Evolutionary conservation across 2,329 filamentous ascomycete species (phyloP), one percentile per base, ranked within the genome.

Genomic region (Talaromyces sp.): DNA sequence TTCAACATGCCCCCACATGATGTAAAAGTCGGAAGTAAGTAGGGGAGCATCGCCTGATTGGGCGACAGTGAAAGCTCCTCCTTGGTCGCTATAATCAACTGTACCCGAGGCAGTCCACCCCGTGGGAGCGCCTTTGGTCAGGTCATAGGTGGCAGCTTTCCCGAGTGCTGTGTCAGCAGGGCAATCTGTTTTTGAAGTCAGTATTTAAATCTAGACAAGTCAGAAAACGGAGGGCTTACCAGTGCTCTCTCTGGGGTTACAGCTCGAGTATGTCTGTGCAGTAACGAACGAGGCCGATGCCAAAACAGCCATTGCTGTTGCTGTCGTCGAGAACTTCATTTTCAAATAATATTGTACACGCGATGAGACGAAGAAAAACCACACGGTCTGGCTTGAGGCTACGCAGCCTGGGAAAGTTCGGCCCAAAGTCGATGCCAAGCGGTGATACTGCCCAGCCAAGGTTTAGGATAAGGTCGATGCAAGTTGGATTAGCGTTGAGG

Each of bases 1-100:
- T 67, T 96, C 90, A 72, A 97, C 90, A 65, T 89, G 90, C 67
- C 95, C 95, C 75, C 97, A 99, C 95, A 99, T 98, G 80, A 99
- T 96, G 82, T 97, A 98, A 85, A 96, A 98, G 70, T 95, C 86
- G 64, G 92, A 96, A 66, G 85, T 84, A 64, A 99, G 85, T 74
- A 94, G 89, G 0, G 95, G 95, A 3, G 92, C 86, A 72, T 99
- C 91, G 61, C 94, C 93, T 57, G 87, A 83, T 71, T 87, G 80
- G 58, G 86, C 78, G 58, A 99, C 88, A 30, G 91, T 92, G 74
- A 99, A 96, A 30, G 85, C 93, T 63, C 95, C 95, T 72, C 93
- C 85, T 61, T 82, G 85, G 61, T 82, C 81, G 73, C 83, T 85
- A 79, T 96, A 98, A 1, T 86, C 87, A 3, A 91, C 87, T 18